Base-by-base conservation (phyloP, 2,329 filamentous ascomycete genomes). In the Fusarium sp. region DNA sequence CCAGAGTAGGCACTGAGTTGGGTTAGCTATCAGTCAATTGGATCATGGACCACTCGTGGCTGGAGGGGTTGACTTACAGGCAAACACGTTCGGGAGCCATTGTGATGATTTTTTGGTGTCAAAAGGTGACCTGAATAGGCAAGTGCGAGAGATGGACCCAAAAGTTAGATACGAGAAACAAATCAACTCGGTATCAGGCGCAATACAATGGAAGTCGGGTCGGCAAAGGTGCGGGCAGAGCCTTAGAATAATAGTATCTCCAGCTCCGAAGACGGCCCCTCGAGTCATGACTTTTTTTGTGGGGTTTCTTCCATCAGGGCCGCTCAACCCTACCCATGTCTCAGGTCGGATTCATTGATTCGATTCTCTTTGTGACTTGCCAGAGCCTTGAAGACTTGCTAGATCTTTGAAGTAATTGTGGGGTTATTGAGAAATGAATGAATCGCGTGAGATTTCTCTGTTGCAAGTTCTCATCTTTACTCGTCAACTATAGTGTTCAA, bases 1-100 rank as follows among this genome's bases (percentile, higher is more conserved):
- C 70, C 70, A 30, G 70, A 72, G 66, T 72, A 72, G 70, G 70
- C 70, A 63, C 69, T 72, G 63, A 22, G 60, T 52, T 61, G 27
- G 40, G 60, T 62, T 51, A 59, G 53, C 59, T 61, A 47, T 59
- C 49, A 70, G 47, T 65, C 32, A 20, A 65, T 46, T 61, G 7
- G 27, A 20, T 32, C 34, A 51, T 37, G 34, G 34, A 11, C 6
- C 18, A 37, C 18, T 37, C 10, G 29, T 6, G 16, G n/a, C 42
- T 24, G 27, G 13, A 40, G 29, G 34, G 14, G 40, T 40, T 42
- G 42, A 72, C 70, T 72, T 53, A 72, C 70, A 72, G 70, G 64
- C 70, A 72, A 44, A 72, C 70, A 45, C 70, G 70, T 63, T 69
- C 69, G 22, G 61, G 52, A 20, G 70, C 65, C 70, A 72, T 72